Conservation (phyloP, 257 asterid genomes). For the Solanum chiquidenum region DNA sequence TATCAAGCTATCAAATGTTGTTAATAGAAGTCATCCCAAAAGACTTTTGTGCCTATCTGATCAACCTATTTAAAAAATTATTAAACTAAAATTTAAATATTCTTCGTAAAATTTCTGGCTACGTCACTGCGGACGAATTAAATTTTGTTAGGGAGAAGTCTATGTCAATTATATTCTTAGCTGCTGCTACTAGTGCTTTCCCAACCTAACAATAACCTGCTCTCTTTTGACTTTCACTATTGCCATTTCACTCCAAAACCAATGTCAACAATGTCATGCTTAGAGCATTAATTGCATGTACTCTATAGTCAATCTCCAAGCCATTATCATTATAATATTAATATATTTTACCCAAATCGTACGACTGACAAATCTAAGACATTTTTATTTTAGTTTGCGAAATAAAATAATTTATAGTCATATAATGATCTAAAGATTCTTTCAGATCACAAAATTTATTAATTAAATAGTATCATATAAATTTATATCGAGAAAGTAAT, state of each 20-base stretch:
- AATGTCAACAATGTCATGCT: slow-evolving; percentile 11
- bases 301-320: background rate
- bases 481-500: background rate
- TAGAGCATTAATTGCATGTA: background rate
- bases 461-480: background rate
- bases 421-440: background rate
- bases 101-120: too few relatives aligned
- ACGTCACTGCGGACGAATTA: background rate
- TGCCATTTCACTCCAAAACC: background rate
- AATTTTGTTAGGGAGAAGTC: background rate
- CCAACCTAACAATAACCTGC: slow-evolving; percentile 17
- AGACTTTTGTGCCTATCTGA: background rate
- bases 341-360: too few relatives aligned
- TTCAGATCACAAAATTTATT: background rate
- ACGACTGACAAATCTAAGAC: too few relatives aligned
- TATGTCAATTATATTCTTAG: background rate
- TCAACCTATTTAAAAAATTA: too few relatives aligned
- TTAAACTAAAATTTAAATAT: too few relatives aligned
- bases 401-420: background rate
- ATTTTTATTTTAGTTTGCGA: too few relatives aligned
- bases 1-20: background rate
- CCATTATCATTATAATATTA: too few relatives aligned
- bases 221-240: slow-evolving; percentile 1
- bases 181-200: background rate
- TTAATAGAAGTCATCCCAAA: background rate